Base-by-base conservation (phyloP, 1,284 basidiomycete species). In the Boletus semigastroideus region DNA sequence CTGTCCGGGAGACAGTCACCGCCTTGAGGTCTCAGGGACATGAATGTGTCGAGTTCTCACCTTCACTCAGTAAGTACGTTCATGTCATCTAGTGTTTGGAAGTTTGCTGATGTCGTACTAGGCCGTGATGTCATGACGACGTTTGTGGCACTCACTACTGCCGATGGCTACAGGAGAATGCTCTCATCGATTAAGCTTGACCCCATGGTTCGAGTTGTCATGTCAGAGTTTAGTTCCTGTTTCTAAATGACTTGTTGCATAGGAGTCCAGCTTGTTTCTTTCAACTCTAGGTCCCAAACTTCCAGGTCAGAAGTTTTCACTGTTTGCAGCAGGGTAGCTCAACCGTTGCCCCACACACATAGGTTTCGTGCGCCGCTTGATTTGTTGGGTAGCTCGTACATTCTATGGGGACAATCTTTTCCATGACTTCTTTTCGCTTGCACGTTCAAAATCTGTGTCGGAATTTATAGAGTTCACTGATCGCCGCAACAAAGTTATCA, bases 91-190 rank as follows among this genome's bases (percentile, higher is more conserved):
- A 1, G 12, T 30, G 2, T 12, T 28, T 17, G 39, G n/a, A 38
- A n/a, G 1, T 11, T 37, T 14, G 12, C 17, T 56, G 14, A 56
- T n/a, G 20, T 16, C 17, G 37, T 45, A 38, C n/a, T 52, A 86
- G 84, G 72, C 25, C 41, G 67, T 13, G 74, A 80, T 30, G 76
- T 79, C 6, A 75, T 86, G 65, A 70, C 81, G 55, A 67, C 85
- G 30, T 95, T 95, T 62, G 73, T 83, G 12, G 86, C 77, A 4
- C 72, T 95, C 22, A 78, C 80, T 0, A 84, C 88, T 1, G 76
- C 90, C 1, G 94, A 94, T 61, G 88, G 87, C 3, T 94, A 90
- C 70, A 76, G 82, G 62, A 85, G 78, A 10, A 74, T 94, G 63
- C 72, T 86, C 13, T 76, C 79, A 31, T 80, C 85, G 55, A 66